Evolutionary conservation across 768 basidiomycete species (phyloP).

Genomic region (Collybia sp.): DNA sequence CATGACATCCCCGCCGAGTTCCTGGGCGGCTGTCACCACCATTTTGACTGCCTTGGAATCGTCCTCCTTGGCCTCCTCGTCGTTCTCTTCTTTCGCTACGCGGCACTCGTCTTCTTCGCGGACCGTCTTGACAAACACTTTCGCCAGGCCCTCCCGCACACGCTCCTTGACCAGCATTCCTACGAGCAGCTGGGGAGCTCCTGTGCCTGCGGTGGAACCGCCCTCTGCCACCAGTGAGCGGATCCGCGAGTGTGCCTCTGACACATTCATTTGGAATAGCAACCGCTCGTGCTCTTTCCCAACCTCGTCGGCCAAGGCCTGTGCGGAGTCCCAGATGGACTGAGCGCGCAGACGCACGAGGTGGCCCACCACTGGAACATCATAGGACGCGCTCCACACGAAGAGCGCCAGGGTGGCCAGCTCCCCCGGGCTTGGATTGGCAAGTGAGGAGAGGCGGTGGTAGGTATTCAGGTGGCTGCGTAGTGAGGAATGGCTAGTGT

Average conservation of each 20-base stretch:
- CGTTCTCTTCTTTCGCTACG: conserved; percentile 18
- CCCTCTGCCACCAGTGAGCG: too few species aligned
- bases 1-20: conserved; percentile 56
- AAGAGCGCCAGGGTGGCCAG: conserved; percentile 56
- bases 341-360: conserved; percentile 37
- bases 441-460: conserved; percentile 40
- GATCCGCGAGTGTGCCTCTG: too few species aligned
- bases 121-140: too few species aligned
- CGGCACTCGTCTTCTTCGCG: conserved; percentile 14
- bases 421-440: conserved; percentile 38
- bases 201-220: too few species aligned
- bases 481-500: conserved; percentile 10
- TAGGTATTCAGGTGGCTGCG: conserved; percentile 50
- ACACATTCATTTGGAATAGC: conserved; percentile 8
- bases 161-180: not conserved
- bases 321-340: conserved; percentile 36
- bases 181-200: not conserved
- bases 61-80: conserved; percentile 25
- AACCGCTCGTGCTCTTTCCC: conserved; percentile 48
- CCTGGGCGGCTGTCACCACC: conserved; percentile 48
- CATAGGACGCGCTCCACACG: conserved; percentile 25
- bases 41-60: too few species aligned
- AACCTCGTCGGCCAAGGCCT: conserved; percentile 43
- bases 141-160: too few species aligned
- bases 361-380: conserved; percentile 18